Evolutionary conservation across 108 stramenopile genomes (phyloP), one percentile per base, ranked within the genome.

Genomic region (Nannochloropsis salina): DNA sequence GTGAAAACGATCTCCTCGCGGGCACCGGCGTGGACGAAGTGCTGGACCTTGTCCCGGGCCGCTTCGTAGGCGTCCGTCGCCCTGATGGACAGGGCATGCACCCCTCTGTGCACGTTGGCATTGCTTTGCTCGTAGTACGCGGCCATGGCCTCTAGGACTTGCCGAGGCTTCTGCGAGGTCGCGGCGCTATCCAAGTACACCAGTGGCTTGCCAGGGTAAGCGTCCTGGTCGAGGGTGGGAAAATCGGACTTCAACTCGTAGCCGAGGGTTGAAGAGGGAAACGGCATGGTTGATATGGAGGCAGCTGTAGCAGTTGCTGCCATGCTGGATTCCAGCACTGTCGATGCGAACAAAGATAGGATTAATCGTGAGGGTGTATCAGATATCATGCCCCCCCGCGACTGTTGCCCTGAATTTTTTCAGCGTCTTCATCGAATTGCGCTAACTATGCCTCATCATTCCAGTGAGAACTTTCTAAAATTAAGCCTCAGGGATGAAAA

Each of bases 61-160:
- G 81, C 89, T 85, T 98, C 98, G 89, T 96, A 98, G 42, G 90
- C 92, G 11, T 93, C 92, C 42, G 98, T 98, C 82, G 96, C 95
- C 80, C 93, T 91, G 11, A 93, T 94, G 22, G 94, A 93, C 42
- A 97, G 85, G 15, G 90, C 86, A 87, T 98, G 96, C 41, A 96
- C 96, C 18, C 98, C 98, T 5, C 98, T 91, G 90, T 98, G 98
- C 8, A 98, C 98, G 85, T 98, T 98, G 79, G 95, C 90, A 90
- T 98, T 96, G 80, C 85, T 81, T 20, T 82, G 83, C 82, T 85
- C 82, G 87, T 97, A 96, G 87, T 95, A 97, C 15, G 86, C 9
- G 18, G 87, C 45, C n/a, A 95, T 85, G 9, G 92, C 92, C 31
- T 95, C 93, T 40, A 97, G 83, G 42, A 98, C 98, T 74, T 84